Evolutionary conservation across 208 protist genomes (phyloP).

Genomic region (Trypanosoma congolense): DNA sequence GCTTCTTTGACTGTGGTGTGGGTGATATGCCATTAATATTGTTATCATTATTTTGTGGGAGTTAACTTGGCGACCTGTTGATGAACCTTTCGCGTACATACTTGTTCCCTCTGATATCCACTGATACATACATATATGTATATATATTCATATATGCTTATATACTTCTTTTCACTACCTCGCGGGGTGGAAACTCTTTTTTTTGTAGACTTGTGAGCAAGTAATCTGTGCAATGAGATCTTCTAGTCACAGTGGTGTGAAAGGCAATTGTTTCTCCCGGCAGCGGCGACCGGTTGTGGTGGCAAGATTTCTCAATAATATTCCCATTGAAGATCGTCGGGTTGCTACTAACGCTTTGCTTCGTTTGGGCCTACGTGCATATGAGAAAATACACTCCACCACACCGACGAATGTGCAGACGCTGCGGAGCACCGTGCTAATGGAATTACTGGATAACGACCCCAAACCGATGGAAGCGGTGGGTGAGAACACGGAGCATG

Average conservation of each 20-base stretch:
- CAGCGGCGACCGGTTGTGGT: constrained; percentile 20
- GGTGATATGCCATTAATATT: too few relatives aligned
- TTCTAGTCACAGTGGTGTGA: background rate
- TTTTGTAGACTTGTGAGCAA: too few relatives aligned
- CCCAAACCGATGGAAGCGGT: too few relatives aligned
- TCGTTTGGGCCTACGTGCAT: constrained; percentile 17
- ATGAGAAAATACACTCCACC: constrained; percentile 1
- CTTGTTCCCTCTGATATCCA: too few relatives aligned
- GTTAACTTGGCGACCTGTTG: too few relatives aligned
- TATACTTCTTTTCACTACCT: background rate
- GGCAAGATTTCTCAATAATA: constrained; percentile 22
- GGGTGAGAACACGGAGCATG: too few relatives aligned
- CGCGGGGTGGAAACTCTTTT: background rate
- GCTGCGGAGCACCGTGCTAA: constrained; percentile 4
- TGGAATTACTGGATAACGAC: background rate
- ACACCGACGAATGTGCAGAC: constrained; percentile 14
- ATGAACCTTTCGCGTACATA: too few relatives aligned
- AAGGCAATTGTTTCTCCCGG: constrained; percentile 3
- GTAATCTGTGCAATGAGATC: background rate
- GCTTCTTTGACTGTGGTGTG: too few relatives aligned
- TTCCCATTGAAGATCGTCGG: constrained; percentile 25
- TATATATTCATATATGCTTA: background rate
- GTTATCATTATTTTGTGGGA: too few relatives aligned
- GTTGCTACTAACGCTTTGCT: constrained; percentile 20
- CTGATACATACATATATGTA: too few relatives aligned